Evolutionary conservation across 495 filamentous ascomycete species (phyloP), one percentile per base, ranked within the genome.

Genomic region (Neurospora discreta): DNA sequence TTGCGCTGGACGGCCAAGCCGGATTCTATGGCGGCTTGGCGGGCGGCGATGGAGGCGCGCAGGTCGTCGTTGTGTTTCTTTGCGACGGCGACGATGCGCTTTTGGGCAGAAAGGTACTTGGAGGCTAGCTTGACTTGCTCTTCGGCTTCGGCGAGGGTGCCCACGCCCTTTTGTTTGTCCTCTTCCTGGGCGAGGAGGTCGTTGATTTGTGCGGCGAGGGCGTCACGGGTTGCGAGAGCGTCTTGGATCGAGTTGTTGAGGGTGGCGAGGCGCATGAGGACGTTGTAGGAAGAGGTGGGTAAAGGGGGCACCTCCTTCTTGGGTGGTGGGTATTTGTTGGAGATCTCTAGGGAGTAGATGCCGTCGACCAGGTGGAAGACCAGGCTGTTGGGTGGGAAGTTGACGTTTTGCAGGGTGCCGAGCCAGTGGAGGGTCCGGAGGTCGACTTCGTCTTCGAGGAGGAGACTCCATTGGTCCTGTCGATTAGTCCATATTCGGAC

Each of bases 211-310:
- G 85, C 79, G 11, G 92, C 87, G 10, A 99, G 81, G 69, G 86
- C 86, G 72, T 92, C 89, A 5, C 92, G 87, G 0, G 93, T 98
- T 1, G 87, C 86, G 1, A 97, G 79, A 6, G 94, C 94, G 76
- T 99, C 95, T 80, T 97, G 92, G 41, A 98, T 91, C 72, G 94
- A 97, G 76, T 93, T 91, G 72, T 97, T 94, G 43, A 99, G 83
- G 70, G 93, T 98, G 16, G 92, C 90, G 39, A 99, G 84, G 39
- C 90, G 89, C 91, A 97, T 96, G 60, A 99, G 82, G 2, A 92
- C 89, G 76, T 96, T 95, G 81, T 97, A 99, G 1, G 93, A 94
- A 6, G 93, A 93, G 1, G 92, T 95, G 0, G 81, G 73, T 18
- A 82, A 39, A 16, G 82, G 68, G 26, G 81, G 74, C 10, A 81